phyloP scores from a whole-genome alignment of 768 basidiomycete genomes.

The Auriscalpium microsporum region DNA sequence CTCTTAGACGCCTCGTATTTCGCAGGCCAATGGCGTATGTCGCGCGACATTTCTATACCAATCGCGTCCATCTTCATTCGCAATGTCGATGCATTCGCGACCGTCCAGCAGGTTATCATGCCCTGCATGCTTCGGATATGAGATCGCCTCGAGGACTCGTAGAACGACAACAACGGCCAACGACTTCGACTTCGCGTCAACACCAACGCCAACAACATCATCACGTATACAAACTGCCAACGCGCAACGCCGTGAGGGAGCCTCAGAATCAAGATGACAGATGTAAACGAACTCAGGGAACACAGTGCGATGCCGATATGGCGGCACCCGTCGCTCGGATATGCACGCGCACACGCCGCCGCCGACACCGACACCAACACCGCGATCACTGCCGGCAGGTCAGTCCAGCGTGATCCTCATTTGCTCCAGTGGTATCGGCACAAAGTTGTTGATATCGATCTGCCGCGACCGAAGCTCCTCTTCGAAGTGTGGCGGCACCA shows the following conservation, averaged over 20 bases:
- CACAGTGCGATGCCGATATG: neutral
- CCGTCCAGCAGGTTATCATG: too few species aligned
- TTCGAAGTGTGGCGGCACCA: constrained; percentile 89
- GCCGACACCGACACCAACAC: neutral
- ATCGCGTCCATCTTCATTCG: too few species aligned
- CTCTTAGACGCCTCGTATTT: too few species aligned
- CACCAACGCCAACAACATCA: neutral
- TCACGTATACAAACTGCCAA: neutral
- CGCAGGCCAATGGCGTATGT: too few species aligned
- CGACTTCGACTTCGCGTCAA: too few species aligned
- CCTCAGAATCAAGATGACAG: neutral
- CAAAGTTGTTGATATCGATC: constrained; percentile 84
- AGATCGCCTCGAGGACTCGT: neutral
- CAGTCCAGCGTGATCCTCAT: constrained; percentile 89
- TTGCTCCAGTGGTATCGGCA: constrained; percentile 96
- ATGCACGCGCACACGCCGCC: neutral
- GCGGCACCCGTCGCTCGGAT: neutral
- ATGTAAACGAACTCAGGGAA: neutral
- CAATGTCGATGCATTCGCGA: too few species aligned
- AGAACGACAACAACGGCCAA: neutral
- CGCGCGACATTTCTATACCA: too few species aligned
- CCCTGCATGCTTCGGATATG: too few species aligned
- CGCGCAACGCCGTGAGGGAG: neutral
- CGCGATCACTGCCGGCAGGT: neutral
- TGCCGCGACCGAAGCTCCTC: constrained; percentile 78